Evolutionary conservation across 148 eudicot species (phyloP).

Genomic region (Persicaria maculosa): DNA sequence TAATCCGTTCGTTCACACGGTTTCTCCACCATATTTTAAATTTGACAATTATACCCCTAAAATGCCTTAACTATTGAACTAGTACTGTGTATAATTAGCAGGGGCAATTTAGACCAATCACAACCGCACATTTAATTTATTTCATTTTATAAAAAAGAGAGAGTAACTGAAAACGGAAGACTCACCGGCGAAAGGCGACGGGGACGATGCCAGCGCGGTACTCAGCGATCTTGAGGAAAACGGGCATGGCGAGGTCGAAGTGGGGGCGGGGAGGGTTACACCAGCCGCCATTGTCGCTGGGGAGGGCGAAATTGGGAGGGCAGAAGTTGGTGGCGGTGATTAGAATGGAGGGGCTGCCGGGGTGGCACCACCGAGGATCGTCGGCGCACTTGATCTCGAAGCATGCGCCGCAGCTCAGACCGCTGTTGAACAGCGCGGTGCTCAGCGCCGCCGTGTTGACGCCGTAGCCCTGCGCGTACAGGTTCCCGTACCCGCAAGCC

Average conservation of each 20-base stretch:
- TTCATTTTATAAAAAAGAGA: no score
- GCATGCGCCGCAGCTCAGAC: constrained; percentile 79
- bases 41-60: no score
- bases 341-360: constrained; percentile 74
- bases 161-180: no score
- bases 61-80: no score
- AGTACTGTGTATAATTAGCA: no score
- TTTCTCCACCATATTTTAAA: no score
- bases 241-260: constrained; percentile 85
- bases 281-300: constrained; percentile 87
- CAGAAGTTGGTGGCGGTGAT: constrained; percentile 83
- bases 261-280: constrained; percentile 89
- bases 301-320: constrained; percentile 65
- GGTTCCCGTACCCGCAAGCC: neutral
- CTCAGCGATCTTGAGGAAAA: constrained; percentile 35
- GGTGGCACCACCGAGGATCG: constrained; percentile 69
- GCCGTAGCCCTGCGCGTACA: constrained; percentile 25
- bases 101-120: no score
- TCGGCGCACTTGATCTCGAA: constrained; percentile 68
- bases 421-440: constrained; percentile 65
- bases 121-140: no score
- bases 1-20: no score
- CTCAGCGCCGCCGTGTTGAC: constrained; percentile 81
- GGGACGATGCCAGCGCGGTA: constrained; percentile 68
- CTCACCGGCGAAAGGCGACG: constrained; percentile 63